These are phyloP conservation scores for Apophysomyces ossiformis DNA, from an alignment of 371 early-diverging fungal species.

Conservation along the genomic window DNA sequence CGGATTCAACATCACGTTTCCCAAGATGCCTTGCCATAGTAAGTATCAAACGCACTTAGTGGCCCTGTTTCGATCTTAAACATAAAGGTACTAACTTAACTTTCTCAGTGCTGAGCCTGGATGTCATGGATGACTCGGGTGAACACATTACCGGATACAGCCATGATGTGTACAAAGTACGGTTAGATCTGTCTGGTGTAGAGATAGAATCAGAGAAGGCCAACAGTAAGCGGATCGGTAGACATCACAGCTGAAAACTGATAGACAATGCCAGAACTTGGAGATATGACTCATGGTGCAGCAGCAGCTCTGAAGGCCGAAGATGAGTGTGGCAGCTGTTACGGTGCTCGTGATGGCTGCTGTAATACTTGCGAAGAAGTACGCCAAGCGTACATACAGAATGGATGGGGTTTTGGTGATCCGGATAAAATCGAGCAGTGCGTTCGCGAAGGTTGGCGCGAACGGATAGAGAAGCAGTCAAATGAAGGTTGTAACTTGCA, in stretches of 20 bases:
- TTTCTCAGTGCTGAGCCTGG: slow-evolving; percentile 76
- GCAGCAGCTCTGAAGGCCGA: slow-evolving; percentile 40
- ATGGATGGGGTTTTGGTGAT: slow-evolving; percentile 82
- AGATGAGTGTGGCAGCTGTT: slow-evolving; percentile 88
- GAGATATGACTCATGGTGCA: slow-evolving; percentile 48
- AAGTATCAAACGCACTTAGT: slow-evolving; percentile 25
- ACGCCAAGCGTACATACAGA: slow-evolving; percentile 78
- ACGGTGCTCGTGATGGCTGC: slow-evolving; percentile 84
- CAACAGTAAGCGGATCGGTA: slow-evolving; percentile 38
- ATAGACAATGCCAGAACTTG: slow-evolving; percentile 37
- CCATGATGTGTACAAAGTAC: slow-evolving; percentile 82
- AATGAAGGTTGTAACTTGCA: slow-evolving; percentile 91
- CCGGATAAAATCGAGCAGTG: slow-evolving; percentile 90
- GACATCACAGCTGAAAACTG: neutral
- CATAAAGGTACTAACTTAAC: neutral
- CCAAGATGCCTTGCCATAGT: slow-evolving; percentile 90
- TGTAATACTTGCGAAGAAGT: slow-evolving; percentile 97
- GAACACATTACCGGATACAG: slow-evolving; percentile 84
- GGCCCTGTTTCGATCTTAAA: neutral
- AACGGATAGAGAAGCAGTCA: slow-evolving; percentile 76
- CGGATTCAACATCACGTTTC: slow-evolving; percentile 90
- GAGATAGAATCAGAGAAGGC: slow-evolving; percentile 63
- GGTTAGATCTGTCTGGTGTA: slow-evolving; percentile 73
- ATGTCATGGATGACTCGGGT: slow-evolving; percentile 95
- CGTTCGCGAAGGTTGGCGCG: slow-evolving; percentile 82